A percentile compares a stretch with the other conserved stretches of the same genome.
These are phyloP conservation scores for Yarrowia sp. DNA, from an alignment of 805 yeast species.

Conservation along the genomic window DNA sequence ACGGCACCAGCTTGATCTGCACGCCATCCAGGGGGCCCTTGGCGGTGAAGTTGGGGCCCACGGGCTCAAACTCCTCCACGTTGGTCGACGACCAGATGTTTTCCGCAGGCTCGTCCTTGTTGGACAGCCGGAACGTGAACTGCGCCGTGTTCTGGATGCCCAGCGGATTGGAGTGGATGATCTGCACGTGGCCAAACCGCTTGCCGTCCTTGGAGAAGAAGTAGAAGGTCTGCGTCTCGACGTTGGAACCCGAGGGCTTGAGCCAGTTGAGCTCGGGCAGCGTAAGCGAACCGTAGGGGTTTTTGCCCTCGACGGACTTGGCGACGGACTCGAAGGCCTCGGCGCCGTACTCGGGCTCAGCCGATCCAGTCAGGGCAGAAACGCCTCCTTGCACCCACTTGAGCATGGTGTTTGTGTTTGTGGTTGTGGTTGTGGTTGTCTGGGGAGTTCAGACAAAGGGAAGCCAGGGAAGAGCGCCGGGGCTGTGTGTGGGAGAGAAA, in stretches of 20 bases:
- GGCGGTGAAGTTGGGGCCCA: slow-evolving; percentile 78
- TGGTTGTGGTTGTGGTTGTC: neutral
- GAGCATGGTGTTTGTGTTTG: slow-evolving; percentile 46
- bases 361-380: slow-evolving; percentile 95
- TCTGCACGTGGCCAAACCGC: slow-evolving; percentile 83
- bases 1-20: slow-evolving; percentile 58
- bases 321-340: slow-evolving; percentile 88
- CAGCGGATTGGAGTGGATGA: slow-evolving; percentile 88
- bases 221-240: slow-evolving; percentile 93
- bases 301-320: slow-evolving; percentile 52
- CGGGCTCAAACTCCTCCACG: slow-evolving; percentile 69
- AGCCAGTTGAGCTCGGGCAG: slow-evolving; percentile 74
- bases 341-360: slow-evolving; percentile 94
- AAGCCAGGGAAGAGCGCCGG: no score
- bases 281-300: slow-evolving; percentile 58
- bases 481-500: no score
- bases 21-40: slow-evolving; percentile 48
- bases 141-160: slow-evolving; percentile 84
- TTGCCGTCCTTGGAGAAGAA: slow-evolving; percentile 63
- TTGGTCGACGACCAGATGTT: slow-evolving; percentile 89
- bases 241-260: slow-evolving; percentile 77
- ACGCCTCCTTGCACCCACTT: slow-evolving; percentile 59
- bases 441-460: neutral
- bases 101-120: slow-evolving; percentile 50
- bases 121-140: slow-evolving; percentile 81